Percentiles rank a stretch among this genome's conserved stretches.
Conservation (phyloP, 2,329 filamentous ascomycete species). For the Phialocephala sp. region DNA sequence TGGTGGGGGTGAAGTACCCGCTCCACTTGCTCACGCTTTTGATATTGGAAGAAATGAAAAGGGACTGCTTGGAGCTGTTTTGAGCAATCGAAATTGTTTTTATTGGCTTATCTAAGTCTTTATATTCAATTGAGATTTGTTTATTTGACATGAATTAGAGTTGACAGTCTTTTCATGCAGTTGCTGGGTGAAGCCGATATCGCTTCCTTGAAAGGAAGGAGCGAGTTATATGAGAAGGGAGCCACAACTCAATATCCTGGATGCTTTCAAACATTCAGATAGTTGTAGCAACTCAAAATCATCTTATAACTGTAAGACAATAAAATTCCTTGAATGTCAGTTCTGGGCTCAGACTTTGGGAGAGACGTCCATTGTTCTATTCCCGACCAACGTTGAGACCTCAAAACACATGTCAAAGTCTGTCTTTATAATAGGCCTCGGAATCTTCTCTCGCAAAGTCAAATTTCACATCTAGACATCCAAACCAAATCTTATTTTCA, state of each 20-base stretch:
- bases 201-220: neutral
- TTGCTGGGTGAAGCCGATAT: conserved; percentile 2
- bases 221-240: neutral
- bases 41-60: neutral
- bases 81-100: too few species aligned
- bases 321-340: neutral
- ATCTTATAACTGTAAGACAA: neutral
- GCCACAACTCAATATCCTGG: neutral
- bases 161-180: neutral
- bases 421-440: too few species aligned
- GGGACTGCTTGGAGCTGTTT: too few species aligned
- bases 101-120: neutral
- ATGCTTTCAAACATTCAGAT: neutral
- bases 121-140: neutral
- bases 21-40: neutral
- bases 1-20: neutral
- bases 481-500: neutral
- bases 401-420: neutral
- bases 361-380: neutral
- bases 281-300: neutral
- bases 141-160: neutral
- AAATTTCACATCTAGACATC: neutral
- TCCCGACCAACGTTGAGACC: neutral
- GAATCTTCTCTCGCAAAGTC: neutral
- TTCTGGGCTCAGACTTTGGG: neutral